A percentile compares a stretch with the other conserved stretches of the same genome.
phyloP scores from a whole-genome alignment of 1,139 yeast genomes.

The Candida neerlandica region DNA sequence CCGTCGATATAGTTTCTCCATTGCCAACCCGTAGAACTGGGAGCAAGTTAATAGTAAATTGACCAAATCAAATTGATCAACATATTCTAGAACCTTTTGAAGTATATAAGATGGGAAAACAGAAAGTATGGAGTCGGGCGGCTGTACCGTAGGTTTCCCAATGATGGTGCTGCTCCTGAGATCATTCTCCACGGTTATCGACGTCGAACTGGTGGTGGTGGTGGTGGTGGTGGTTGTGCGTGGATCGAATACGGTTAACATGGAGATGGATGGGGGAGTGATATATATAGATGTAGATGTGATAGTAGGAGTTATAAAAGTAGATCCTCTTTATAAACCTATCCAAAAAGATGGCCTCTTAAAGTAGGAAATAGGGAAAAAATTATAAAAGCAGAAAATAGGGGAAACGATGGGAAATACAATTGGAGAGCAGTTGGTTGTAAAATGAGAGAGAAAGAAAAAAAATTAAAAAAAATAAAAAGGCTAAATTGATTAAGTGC shows the following conservation, averaged over 20 bases:
- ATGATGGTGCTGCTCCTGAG: not conserved
- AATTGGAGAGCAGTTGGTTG: not conserved
- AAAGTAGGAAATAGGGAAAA: not conserved
- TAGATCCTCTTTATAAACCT: not conserved
- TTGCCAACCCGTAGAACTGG: conserved; percentile 26
- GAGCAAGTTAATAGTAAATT: conserved; percentile 29
- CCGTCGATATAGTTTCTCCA: conserved; percentile 30
- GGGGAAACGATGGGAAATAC: not conserved
- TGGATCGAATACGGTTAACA: not conserved
- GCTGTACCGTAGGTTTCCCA: conserved; percentile 9
- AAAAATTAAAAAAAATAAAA: not conserved
- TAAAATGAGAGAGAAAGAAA: not conserved
- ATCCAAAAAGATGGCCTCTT: not conserved
- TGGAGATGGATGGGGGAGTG: not conserved
- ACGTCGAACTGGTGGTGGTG: not conserved
- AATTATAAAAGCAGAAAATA: not conserved
- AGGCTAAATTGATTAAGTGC: not conserved
- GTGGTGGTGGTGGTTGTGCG: not conserved
- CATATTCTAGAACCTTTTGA: conserved; percentile 21
- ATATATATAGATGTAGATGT: not conserved
- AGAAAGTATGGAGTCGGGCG: conserved; percentile 10
- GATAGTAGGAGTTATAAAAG: not conserved
- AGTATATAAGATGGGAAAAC: conserved; percentile 12
- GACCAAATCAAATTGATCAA: conserved; percentile 37
- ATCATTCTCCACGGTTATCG: not conserved